Base-by-base conservation (phyloP, 2,329 filamentous ascomycete species). In the Sclerotinia subarctica region DNA sequence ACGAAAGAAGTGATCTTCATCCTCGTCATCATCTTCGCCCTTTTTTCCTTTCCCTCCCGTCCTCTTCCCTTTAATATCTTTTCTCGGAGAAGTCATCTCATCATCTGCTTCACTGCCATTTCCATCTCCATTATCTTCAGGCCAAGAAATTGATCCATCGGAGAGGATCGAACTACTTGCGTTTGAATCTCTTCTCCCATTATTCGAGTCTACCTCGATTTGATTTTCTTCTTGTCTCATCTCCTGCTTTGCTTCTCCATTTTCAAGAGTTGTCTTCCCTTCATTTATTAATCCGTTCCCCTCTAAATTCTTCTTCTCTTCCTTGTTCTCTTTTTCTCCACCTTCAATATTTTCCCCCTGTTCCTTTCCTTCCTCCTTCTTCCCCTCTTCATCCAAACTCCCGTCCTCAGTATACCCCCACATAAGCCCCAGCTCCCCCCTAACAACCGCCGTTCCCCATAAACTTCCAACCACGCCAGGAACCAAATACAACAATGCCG, bases 401-500 rank as follows among this genome's bases (percentile, higher is more conserved):
- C 85, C 85, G 71, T 89, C 86, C 77, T 98, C 94, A 0, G 88
- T 93, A 76, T 94, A 98, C 3, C 82, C 82, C 90, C 91, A 96
- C 86, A 98, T 90, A 35, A 54, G 26, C 29, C 5, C 19, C 2
- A 94, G 71, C 75, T 98, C 93, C 2, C 93, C 90, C 15, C 88
- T 86, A 24, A 84, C 77, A 5, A 88, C 73, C 0, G 90, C 94
- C 2, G 91, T 95, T 4, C 88, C 78, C 90, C 92, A 96, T 1
- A 95, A 77, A 1, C 89, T 85, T 1, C 85, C 82, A 6, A 97
- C 80, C 0, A 98, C 92, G 0, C 91, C 90, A 0, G 94, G 94
- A 0, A 98, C 95, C 8, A 99, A 86, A 77, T 98, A 98, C 19
- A 99, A 81, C 44, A 99, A 83, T 10, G 95, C 94, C 0, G 94